A percentile compares a stretch with the other conserved stretches of the same genome.
Conservation (phyloP, 202 grass and related monocot species). For the Bolboschoenoplectus hybrid region DNA sequence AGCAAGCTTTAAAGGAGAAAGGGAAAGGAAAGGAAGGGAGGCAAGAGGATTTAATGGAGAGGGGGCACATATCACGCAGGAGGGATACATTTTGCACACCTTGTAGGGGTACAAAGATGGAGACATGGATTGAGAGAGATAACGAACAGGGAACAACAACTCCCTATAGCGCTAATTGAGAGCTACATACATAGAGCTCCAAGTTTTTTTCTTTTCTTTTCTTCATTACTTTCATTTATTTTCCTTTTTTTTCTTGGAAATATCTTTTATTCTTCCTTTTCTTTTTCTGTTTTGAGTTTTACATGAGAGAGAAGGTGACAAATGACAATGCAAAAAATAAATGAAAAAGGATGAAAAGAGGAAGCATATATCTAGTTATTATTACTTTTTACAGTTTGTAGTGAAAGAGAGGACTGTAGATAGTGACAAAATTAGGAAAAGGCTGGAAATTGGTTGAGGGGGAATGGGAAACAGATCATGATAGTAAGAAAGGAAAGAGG, state of each 20-base stretch:
- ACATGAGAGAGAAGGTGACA: neutral
- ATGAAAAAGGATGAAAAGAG: neutral
- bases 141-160: conserved; percentile 38
- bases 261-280: neutral
- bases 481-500: neutral
- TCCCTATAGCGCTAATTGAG: conserved; percentile 30
- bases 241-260: neutral
- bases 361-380: neutral
- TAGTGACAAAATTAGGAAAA: conserved; percentile 37
- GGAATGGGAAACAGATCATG: conserved; percentile 28
- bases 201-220: conserved; percentile 30
- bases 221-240: neutral
- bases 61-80: conserved; percentile 33
- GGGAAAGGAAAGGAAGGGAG: conserved; percentile 21
- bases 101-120: conserved; percentile 24
- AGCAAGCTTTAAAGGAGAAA: conserved; percentile 27
- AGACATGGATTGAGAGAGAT: neutral
- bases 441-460: conserved; percentile 22
- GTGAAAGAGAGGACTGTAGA: conserved; percentile 8
- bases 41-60: conserved; percentile 29
- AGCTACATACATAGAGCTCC: neutral
- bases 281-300: neutral
- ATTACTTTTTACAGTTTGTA: conserved; percentile 9
- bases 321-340: neutral
- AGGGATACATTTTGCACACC: conserved; percentile 28